phyloP scores from a whole-genome alignment of 331 rosid species.

The Acacia concinna region DNA sequence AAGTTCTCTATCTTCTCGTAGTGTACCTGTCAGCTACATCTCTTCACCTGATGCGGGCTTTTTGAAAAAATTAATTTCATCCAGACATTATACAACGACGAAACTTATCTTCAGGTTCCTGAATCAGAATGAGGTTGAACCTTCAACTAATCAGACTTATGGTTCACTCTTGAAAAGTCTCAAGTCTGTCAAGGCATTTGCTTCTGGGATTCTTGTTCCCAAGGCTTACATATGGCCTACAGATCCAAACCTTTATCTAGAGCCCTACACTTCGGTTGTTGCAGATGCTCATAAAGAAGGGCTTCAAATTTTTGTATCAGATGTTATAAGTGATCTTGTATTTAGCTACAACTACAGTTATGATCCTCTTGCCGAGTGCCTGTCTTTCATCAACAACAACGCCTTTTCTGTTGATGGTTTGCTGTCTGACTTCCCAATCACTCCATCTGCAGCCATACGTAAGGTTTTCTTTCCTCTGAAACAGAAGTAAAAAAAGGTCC shows the following conservation, averaged over 20 bases:
- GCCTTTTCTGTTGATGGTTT: slow-evolving; percentile 79
- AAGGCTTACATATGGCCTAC: slow-evolving; percentile 83
- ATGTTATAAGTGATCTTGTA: slow-evolving; percentile 55
- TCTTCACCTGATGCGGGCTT: slow-evolving; percentile 79
- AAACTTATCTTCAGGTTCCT: slow-evolving; percentile 60
- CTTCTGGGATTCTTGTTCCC: slow-evolving; percentile 93
- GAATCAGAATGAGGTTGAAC: slow-evolving; percentile 49
- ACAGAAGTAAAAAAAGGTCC: not conserved
- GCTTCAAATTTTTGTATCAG: slow-evolving; percentile 70
- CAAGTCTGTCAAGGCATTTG: slow-evolving; percentile 58
- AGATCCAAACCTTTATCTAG: slow-evolving; percentile 43
- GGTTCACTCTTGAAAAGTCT: slow-evolving; percentile 59
- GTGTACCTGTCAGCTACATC: slow-evolving; percentile 47
- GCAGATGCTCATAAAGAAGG: slow-evolving; percentile 73
- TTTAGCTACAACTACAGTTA: slow-evolving; percentile 75
- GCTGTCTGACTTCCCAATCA: slow-evolving; percentile 82
- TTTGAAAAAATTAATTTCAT: slow-evolving; percentile 47
- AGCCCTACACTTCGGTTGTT: slow-evolving; percentile 58
- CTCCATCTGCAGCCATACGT: slow-evolving; percentile 80
- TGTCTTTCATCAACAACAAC: slow-evolving; percentile 58
- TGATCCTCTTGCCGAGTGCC: slow-evolving; percentile 76
- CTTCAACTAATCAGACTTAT: slow-evolving; percentile 63
- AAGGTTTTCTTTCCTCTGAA: slow-evolving; percentile 36
- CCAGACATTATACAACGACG: slow-evolving; percentile 36
- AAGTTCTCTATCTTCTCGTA: slow-evolving; percentile 40